Evolutionary conservation across 352 stramenopile genomes (phyloP).

Genomic region (Pythium brachiatum): DNA sequence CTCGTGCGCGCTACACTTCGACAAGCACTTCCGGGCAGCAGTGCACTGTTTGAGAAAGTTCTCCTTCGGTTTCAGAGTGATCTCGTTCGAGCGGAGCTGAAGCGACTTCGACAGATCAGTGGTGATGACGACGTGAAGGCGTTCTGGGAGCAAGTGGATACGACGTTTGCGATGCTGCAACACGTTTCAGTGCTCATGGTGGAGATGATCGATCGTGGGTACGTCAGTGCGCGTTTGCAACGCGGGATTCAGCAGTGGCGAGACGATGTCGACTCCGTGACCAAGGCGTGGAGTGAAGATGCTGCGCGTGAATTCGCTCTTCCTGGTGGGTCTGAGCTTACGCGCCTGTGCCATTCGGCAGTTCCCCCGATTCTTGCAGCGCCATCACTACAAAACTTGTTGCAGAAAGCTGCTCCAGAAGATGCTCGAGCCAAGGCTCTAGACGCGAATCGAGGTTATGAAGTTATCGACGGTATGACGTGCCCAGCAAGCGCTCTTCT

Average conservation of each 20-base stretch:
- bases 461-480: background rate
- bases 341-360: background rate
- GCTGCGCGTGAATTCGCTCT: background rate
- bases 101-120: no score
- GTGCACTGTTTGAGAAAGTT: slow-evolving; percentile 30
- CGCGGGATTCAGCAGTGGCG: background rate
- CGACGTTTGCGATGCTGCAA: slow-evolving; percentile 14
- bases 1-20: slow-evolving; percentile 34
- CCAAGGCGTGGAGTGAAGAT: slow-evolving; percentile 1
- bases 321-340: background rate
- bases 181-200: background rate
- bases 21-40: slow-evolving; percentile 29
- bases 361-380: background rate
- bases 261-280: background rate
- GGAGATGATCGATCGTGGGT: slow-evolving; percentile 10
- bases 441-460: background rate
- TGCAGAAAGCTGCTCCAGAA: background rate
- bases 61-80: slow-evolving; percentile 34
- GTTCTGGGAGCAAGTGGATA: slow-evolving; percentile 21
- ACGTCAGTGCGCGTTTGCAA: background rate
- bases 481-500: background rate
- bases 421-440: background rate
- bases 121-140: no score
- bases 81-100: no score
- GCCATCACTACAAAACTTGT: background rate